Base-by-base conservation (phyloP, 179 eudicot genomes). In the Patellifolia procumbens region DNA sequence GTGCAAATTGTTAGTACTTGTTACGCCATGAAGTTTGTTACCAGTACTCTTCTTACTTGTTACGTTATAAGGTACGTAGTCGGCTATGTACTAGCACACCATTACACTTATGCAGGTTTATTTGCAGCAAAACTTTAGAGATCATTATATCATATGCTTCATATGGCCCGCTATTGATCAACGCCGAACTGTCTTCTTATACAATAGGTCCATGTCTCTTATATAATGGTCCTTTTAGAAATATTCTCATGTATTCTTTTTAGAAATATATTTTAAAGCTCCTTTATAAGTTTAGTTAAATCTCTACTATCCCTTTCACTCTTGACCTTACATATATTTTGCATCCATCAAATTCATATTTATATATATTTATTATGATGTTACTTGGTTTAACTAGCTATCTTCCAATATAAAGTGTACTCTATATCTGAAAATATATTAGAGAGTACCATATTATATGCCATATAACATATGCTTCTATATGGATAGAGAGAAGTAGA, bases 81-180 rank as follows among this genome's bases (percentile, higher is more conserved):
- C n/a, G 20, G 53, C 20, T 2, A 17, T 13, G 53, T 49, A 49
- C 53, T 13, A 15, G 53, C 5, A 49, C 19, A 49, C 55, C 55
- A 11, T 58, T 58, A 8, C 24, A 26, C 2, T 7, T 8, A 58
- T 22, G 62, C 63, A 58, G 1, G 32, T 24, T 24, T 10, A 10
- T 26, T 26, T 24, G 31, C 31, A 58, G 32, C 16, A 24, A n/a
- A 15, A 7, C 32, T 9, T 58, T 58, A 1, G 12, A 58, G 10
- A 58, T 58, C 0, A 2, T n/a, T 1, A 3, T 24, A 28, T 13
- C 48, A 15, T 3, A 15, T 3, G 53, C 19, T 17, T 17, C 5
- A 53, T 53, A 53, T 53, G 60, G 60, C 60, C 60, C 66, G n/a
- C 66, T 62, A 32, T 4, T 62, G 16, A 62, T 31, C 39, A 16